phyloP scores from a whole-genome alignment of 108 stramenopile species.

The Pseudonitzschia delicatissima region DNA sequence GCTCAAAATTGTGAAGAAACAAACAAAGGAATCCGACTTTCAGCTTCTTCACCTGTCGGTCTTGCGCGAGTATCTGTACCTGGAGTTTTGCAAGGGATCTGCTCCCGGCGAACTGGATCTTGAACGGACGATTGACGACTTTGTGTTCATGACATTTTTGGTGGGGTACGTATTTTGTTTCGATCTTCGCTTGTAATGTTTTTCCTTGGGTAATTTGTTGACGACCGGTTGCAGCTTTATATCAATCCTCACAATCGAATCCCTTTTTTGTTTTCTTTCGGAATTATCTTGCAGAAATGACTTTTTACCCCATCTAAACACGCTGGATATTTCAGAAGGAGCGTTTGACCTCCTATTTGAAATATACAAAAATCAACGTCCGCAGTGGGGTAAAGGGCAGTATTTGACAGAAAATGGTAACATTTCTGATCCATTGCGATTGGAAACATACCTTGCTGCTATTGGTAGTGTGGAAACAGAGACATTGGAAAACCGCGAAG shows the following conservation, averaged over 20 bases:
- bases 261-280: background rate
- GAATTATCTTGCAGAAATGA: conserved; percentile 54
- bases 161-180: conserved; percentile 59
- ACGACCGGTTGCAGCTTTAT: background rate
- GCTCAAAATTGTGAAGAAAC: conserved; percentile 87
- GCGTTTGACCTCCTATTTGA: conserved; percentile 94
- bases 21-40: conserved; percentile 94
- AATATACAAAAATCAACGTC: conserved; percentile 88
- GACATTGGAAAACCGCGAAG: conserved; percentile 77
- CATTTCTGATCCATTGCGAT: conserved; percentile 67
- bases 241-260: background rate
- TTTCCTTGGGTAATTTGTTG: conserved; percentile 2
- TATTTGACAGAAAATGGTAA: conserved; percentile 90
- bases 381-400: conserved; percentile 74
- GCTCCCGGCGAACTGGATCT: conserved; percentile 54
- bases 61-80: conserved; percentile 91
- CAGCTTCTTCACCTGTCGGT: conserved; percentile 95
- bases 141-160: conserved; percentile 98
- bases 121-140: conserved; percentile 97
- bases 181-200: background rate
- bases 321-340: conserved; percentile 95
- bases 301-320: conserved; percentile 96
- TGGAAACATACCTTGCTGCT: conserved; percentile 76
- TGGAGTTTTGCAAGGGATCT: conserved; percentile 81
- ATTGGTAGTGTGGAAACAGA: conserved; percentile 88